phyloP scores from a whole-genome alignment of 2,329 filamentous ascomycete genomes.

The Phialophora macrospora region DNA sequence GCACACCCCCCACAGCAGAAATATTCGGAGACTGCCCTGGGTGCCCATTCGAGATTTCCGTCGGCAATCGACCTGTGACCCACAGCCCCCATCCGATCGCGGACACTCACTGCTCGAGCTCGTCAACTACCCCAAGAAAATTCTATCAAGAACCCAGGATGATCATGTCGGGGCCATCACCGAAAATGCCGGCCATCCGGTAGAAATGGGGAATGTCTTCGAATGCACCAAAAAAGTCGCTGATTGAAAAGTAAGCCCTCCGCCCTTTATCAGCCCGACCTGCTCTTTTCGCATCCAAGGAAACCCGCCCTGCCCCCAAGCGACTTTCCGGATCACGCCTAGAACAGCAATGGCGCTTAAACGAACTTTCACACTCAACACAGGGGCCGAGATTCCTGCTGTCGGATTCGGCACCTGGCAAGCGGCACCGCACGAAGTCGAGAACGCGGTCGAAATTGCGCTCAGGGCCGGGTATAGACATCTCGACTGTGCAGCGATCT shows the following conservation, averaged over 20 bases:
- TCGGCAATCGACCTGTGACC: not conserved
- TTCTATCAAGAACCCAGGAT: not conserved
- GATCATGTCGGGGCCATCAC: not conserved
- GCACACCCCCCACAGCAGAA: not conserved
- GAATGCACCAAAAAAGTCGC: not conserved
- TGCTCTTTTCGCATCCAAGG: not conserved
- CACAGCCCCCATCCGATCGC: not conserved
- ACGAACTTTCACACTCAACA: constrained; percentile 43
- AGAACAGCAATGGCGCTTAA: constrained; percentile 30
- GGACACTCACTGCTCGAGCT: not conserved
- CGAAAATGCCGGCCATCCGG: not conserved
- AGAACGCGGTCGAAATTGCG: constrained; percentile 55
- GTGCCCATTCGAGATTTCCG: not conserved
- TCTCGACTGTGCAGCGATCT: constrained; percentile 59
- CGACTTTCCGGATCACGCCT: not conserved
- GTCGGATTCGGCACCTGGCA: constrained; percentile 74
- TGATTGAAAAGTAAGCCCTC: not conserved
- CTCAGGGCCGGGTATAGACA: constrained; percentile 59
- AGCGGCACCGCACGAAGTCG: constrained; percentile 40
- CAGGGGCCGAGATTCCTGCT: constrained; percentile 54
- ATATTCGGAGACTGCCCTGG: not conserved
- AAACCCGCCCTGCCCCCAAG: not conserved
- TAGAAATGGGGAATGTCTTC: not conserved
- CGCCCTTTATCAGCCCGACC: not conserved
- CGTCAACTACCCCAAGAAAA: not conserved